Evolutionary conservation across 441 rosid genomes (phyloP).

Genomic region (Gossypium trilobum): DNA sequence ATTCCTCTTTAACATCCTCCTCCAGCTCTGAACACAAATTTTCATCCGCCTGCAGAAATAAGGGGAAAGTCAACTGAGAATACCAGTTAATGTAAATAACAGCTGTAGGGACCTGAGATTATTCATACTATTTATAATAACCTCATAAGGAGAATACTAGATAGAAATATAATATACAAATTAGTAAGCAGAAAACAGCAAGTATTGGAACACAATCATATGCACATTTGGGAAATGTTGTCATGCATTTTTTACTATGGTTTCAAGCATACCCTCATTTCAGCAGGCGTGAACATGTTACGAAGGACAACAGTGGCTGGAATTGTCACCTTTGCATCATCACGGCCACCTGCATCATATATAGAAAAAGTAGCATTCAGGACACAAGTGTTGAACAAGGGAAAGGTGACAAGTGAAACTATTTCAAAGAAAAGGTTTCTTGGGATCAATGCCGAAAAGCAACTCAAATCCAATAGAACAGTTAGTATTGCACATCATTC

Average conservation of each 20-base stretch:
- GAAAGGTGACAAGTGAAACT: background rate
- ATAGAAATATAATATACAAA: background rate
- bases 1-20: constrained; percentile 78
- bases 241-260: background rate
- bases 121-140: constrained; percentile 1
- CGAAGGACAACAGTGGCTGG: constrained; percentile 75
- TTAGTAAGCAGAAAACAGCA: background rate
- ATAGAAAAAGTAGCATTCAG: background rate
- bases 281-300: constrained; percentile 73
- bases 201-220: background rate
- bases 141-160: background rate
- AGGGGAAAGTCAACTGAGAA: constrained; percentile 7
- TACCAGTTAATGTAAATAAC: background rate
- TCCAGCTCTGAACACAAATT: constrained; percentile 59
- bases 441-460: background rate
- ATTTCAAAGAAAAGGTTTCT: background rate
- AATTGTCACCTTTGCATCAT: constrained; percentile 71
- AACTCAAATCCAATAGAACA: background rate
- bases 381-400: background rate
- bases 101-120: background rate
- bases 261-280: constrained; percentile 56
- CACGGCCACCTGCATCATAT: constrained; percentile 68
- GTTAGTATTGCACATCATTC: background rate
- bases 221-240: background rate
- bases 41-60: constrained; percentile 59